Conservation (phyloP, 371 early-diverging fungal genomes). For the Rhizopus arrhizus region DNA sequence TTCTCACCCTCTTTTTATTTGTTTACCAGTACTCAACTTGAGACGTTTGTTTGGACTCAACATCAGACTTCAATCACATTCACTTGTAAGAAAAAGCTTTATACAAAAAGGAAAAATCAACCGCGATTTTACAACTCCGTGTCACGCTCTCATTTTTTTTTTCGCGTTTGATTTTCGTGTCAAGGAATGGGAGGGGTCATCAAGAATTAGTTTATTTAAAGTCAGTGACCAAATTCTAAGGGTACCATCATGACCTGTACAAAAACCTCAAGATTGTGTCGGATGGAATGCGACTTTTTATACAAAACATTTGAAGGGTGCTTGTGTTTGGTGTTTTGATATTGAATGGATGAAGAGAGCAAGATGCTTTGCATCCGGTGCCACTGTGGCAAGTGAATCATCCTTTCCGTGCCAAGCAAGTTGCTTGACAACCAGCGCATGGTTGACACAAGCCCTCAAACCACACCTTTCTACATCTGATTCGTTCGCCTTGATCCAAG, state of each 20-base stretch:
- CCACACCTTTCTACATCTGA: constrained; percentile 56
- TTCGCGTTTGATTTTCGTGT: too few relatives aligned
- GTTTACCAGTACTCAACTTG: background rate
- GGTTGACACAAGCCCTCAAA: constrained; percentile 54
- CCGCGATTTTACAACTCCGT: too few relatives aligned
- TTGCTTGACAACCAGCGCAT: constrained; percentile 69
- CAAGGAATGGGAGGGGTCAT: too few relatives aligned
- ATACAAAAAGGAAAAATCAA: too few relatives aligned
- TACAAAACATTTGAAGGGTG: constrained; percentile 87
- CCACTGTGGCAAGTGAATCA: constrained; percentile 90
- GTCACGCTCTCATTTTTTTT: too few relatives aligned
- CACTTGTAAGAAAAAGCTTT: too few relatives aligned
- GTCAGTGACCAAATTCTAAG: constrained; percentile 63
- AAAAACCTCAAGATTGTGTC: constrained; percentile 94
- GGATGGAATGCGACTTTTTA: constrained; percentile 94
- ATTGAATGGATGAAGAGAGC: constrained; percentile 92
- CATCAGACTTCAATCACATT: too few relatives aligned
- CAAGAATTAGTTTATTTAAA: too few relatives aligned
- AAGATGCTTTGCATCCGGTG: constrained; percentile 65
- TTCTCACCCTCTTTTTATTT: too few relatives aligned
- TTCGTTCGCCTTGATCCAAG: constrained; percentile 67
- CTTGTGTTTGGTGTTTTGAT: constrained; percentile 83
- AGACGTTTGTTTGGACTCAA: background rate
- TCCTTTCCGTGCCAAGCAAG: constrained; percentile 96
- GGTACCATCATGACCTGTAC: constrained; percentile 75